A percentile compares a stretch with the other conserved stretches of the same genome.
Conservation (phyloP, 73 alveolate species). For the Symbiodinium pilosum region DNA sequence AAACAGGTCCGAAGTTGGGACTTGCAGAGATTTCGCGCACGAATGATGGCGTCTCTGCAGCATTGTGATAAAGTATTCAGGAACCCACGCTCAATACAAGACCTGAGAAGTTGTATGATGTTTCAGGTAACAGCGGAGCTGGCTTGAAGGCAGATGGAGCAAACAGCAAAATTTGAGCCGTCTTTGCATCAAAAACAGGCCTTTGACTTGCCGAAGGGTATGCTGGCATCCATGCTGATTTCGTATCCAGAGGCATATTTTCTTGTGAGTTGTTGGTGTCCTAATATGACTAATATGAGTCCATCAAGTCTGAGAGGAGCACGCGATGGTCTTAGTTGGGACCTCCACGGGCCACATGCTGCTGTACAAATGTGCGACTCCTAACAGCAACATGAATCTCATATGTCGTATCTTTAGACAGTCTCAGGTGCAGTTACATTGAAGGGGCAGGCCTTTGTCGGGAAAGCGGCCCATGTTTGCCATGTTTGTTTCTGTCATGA, state of each 20-base stretch:
- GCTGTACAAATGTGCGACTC: not conserved
- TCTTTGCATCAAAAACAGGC: too few relatives aligned
- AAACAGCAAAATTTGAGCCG: not conserved
- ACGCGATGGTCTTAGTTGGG: not conserved
- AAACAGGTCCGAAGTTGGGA: not conserved
- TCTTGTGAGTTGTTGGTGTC: too few relatives aligned
- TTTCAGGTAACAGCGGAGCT: not conserved
- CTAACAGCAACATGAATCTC: not conserved
- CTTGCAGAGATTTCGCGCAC: not conserved
- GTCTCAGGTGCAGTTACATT: not conserved
- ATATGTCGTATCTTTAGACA: not conserved
- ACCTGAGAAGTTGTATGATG: not conserved
- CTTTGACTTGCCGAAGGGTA: constrained; percentile 1
- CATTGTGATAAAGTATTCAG: not conserved
- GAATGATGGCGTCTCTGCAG: not conserved
- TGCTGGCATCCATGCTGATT: not conserved
- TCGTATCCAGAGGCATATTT: not conserved
- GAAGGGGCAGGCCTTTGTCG: constrained; percentile 12
- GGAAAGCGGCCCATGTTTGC: too few relatives aligned
- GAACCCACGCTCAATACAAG: too few relatives aligned
- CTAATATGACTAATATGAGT: too few relatives aligned
- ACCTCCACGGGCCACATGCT: constrained; percentile 12
- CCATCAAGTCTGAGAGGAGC: not conserved
- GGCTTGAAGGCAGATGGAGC: not conserved
- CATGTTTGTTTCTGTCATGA: too few relatives aligned